Evolutionary conservation across 345 rosid genomes (phyloP).

Genomic region (Populus simonii): DNA sequence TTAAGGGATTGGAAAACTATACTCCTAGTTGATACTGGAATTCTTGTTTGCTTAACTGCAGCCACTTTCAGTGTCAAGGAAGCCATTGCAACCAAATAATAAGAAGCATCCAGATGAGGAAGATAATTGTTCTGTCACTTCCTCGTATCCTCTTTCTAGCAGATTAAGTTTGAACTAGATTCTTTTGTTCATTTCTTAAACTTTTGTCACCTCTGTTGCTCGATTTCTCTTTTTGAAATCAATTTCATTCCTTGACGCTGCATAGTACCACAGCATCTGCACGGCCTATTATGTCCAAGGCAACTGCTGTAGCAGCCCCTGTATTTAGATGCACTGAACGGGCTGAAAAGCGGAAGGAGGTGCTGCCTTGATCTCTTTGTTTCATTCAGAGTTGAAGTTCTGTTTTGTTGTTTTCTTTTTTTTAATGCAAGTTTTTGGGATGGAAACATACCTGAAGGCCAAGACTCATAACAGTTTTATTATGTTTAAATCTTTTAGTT

Average conservation of each 20-base stretch:
- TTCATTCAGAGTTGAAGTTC: conserved; percentile 7
- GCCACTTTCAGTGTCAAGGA: conserved; percentile 47
- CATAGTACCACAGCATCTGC: conserved; percentile 61
- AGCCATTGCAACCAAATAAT: conserved; percentile 50
- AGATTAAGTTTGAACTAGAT: background rate
- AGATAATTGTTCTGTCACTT: conserved; percentile 31
- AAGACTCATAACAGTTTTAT: background rate
- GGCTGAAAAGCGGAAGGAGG: conserved; percentile 93
- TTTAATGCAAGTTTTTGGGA: background rate
- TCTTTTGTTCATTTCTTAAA: background rate
- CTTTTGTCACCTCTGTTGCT: background rate
- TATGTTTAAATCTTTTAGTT: conserved; percentile 39
- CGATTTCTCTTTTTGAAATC: background rate
- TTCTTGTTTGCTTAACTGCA: conserved; percentile 12
- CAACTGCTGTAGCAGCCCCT: conserved; percentile 71
- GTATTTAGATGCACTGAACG: conserved; percentile 71
- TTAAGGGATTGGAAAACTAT: background rate
- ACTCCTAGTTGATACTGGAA: background rate
- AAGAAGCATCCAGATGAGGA: conserved; percentile 59
- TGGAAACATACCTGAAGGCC: background rate
- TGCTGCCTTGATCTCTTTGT: conserved; percentile 14
- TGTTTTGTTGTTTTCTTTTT: background rate
- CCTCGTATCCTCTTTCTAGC: conserved; percentile 21
- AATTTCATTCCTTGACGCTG: conserved; percentile 50
- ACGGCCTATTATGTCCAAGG: conserved; percentile 45